These are phyloP conservation scores for Mortierella alpina DNA, from an alignment of 192 early-diverging fungal species.

Conservation along the genomic window DNA sequence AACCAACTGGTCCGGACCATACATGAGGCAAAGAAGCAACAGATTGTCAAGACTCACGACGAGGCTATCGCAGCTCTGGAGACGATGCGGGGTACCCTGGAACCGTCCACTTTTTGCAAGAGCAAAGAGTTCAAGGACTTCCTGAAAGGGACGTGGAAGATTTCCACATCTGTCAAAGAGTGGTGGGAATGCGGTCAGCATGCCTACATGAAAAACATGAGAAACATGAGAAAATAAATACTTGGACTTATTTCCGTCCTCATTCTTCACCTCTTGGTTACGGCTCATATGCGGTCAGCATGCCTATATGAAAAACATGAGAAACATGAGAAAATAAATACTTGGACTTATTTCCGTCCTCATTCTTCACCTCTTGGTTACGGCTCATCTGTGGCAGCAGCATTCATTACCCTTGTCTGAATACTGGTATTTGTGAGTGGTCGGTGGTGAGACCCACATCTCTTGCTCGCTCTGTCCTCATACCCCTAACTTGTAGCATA, in stretches of 20 bases:
- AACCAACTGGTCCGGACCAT: slow-evolving; percentile 8
- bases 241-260: neutral
- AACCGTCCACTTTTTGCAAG: neutral
- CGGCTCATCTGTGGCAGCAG: too few species aligned
- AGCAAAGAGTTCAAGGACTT: neutral
- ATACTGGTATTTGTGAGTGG: too few species aligned
- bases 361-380: too few species aligned
- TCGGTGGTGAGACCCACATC: too few species aligned
- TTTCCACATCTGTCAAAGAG: neutral
- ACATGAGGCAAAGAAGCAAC: neutral
- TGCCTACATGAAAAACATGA: neutral
- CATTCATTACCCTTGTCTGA: too few species aligned
- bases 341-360: neutral
- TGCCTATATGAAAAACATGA: neutral
- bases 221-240: neutral
- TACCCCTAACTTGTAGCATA: too few species aligned
- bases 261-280: too few species aligned
- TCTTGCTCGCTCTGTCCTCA: too few species aligned
- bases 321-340: neutral
- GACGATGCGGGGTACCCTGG: neutral
- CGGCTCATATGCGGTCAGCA: neutral
- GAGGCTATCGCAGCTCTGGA: slow-evolving; percentile 2
- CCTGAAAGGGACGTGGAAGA: neutral
- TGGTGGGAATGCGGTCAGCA: neutral
- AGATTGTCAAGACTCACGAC: neutral